phyloP scores from a whole-genome alignment of 2,329 filamentous ascomycete genomes.

The Byssochlamys sp. region DNA sequence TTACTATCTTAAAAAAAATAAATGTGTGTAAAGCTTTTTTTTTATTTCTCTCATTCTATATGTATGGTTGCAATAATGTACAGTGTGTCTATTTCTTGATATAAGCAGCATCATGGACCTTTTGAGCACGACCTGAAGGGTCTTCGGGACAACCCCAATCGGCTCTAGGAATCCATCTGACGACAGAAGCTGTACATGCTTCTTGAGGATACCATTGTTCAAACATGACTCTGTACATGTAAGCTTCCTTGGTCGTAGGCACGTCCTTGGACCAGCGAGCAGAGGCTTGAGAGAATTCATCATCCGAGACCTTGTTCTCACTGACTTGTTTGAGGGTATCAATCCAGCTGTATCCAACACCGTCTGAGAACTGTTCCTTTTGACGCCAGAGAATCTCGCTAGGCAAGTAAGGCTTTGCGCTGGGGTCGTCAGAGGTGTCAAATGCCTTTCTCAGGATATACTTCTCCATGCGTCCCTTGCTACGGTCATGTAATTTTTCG shows the following conservation, averaged over 20 bases:
- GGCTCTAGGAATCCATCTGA: too few relatives aligned
- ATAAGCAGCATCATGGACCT: too few relatives aligned
- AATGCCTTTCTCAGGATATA: constrained; percentile 97
- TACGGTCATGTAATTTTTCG: constrained; percentile 98
- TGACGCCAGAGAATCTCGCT: constrained; percentile 94
- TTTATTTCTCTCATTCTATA: too few relatives aligned
- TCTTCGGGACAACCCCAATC: too few relatives aligned
- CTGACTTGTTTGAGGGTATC: constrained; percentile 93
- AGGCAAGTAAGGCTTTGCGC: constrained; percentile 75
- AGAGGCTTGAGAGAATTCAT: constrained; percentile 97
- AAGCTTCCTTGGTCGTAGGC: constrained; percentile 93
- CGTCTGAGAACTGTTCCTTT: constrained; percentile 98
- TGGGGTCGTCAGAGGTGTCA: constrained; percentile 80
- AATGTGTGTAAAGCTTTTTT: too few relatives aligned
- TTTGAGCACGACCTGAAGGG: too few relatives aligned
- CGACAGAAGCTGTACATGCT: too few relatives aligned
- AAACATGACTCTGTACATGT: too few relatives aligned
- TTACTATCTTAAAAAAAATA: too few relatives aligned
- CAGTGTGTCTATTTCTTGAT: too few relatives aligned
- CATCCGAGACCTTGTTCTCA: constrained; percentile 78
- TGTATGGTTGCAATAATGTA: too few relatives aligned
- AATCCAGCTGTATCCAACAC: constrained; percentile 98
- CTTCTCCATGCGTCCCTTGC: constrained; percentile 80
- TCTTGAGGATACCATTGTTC: too few relatives aligned
- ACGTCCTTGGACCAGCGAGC: constrained; percentile 87